Evolutionary conservation across 257 asterid species (phyloP).

Genomic region (Paulownia fortunei): DNA sequence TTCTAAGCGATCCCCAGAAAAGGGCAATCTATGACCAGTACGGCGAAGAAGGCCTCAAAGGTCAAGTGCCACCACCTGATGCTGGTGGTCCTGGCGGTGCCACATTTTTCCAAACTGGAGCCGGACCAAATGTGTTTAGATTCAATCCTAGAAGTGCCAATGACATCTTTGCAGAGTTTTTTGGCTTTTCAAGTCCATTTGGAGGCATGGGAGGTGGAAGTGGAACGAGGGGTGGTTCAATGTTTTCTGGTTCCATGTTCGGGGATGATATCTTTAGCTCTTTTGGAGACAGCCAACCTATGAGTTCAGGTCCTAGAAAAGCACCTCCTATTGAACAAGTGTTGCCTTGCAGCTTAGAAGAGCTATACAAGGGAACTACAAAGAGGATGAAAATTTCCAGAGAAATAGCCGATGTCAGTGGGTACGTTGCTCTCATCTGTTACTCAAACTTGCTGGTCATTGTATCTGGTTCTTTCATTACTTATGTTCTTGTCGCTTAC

Average conservation of each 20-base stretch:
- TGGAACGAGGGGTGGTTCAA: conserved; percentile 47
- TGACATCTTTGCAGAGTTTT: conserved; percentile 61
- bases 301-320: conserved; percentile 51
- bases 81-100: conserved; percentile 52
- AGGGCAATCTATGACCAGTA: conserved; percentile 61
- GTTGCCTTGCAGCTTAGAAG: conserved; percentile 61
- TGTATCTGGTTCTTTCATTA: too few relatives aligned
- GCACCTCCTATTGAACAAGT: conserved; percentile 52
- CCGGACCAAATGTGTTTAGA: conserved; percentile 55
- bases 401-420: conserved; percentile 63
- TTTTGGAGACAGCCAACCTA: conserved; percentile 48
- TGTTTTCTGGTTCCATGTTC: conserved; percentile 55
- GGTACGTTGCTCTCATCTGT: conserved; percentile 37
- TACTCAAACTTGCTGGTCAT: background rate
- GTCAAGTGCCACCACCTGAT: conserved; percentile 61
- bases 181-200: conserved; percentile 58
- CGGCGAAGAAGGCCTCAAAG: conserved; percentile 72
- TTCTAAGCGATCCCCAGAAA: conserved; percentile 59
- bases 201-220: conserved; percentile 51
- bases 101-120: conserved; percentile 52
- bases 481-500: too few relatives aligned
- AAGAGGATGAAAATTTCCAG: conserved; percentile 71
- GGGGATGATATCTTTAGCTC: conserved; percentile 64
- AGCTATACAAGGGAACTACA: conserved; percentile 61
- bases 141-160: conserved; percentile 64